Base-by-base conservation (phyloP, 148 eudicot genomes). In the Heliamphora exappendiculata region DNA sequence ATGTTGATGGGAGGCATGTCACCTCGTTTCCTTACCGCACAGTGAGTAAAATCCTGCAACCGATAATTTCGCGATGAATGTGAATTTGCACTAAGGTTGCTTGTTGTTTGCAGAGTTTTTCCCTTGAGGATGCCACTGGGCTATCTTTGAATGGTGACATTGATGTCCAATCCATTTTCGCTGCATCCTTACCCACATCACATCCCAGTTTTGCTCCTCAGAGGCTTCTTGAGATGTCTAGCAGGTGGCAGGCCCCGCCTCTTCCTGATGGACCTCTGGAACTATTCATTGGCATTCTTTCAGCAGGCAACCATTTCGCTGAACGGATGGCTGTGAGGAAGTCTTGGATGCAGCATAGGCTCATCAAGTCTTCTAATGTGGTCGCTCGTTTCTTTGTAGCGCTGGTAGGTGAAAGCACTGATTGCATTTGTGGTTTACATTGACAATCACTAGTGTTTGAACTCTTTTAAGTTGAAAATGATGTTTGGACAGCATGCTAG, bases 51-150 rank as follows among this genome's bases (percentile, higher is more conserved):
- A 74, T 77, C 13, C 50, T 55, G 53, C 10, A 68, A 67, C 47
- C 68, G 60, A 5, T 72, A 5, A 47, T 60, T 3, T 54, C 8
- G 2, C 54, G 45, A 44, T 74, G 22, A 72, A 28, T 57, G 17
- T 47, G 57, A 66, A 28, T 39, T 63, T 57, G 19, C 64, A 49
- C 81, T 45, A 78, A 55, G 39, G 24, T 72, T 62, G 13, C 72
- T 79, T 76, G 29, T 44, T 71, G 70, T 75, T 87, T 55, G 11
- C 60, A 93, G 98, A 96, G 96, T 20, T 93, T 89, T 82, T 70
- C 92, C 5, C 91, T 93, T 5, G 98, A 93, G 79, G 98, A 93
- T 81, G 98, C 98, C n/a, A 93, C 98, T 22, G 98, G 98, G n/a
- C 73, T 93, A 75, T 82, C 86, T 37, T 78, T 91, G 70, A 84